Evolutionary conservation across 306 rosid genomes (phyloP).

Genomic region (Fagus crenata): DNA sequence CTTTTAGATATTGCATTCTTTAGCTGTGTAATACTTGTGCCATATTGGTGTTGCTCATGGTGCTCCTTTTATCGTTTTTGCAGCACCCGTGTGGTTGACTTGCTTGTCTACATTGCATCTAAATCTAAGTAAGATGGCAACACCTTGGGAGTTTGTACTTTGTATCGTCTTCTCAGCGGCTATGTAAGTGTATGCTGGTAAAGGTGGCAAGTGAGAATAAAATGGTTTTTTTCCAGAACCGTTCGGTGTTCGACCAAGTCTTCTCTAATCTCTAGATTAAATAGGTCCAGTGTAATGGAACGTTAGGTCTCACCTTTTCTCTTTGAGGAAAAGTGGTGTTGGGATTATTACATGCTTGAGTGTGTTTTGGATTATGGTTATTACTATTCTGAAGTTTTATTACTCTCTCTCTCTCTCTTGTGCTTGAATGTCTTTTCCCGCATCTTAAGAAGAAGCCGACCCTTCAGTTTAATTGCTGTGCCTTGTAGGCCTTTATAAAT

Average conservation of each 20-base stretch:
- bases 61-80: conserved; percentile 15
- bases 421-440: too few species aligned
- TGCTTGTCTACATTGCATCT: conserved; percentile 46
- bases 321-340: background rate
- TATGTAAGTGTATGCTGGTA: background rate
- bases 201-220: conserved; percentile 1
- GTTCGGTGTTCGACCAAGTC: background rate
- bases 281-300: background rate
- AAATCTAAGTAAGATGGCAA: conserved; percentile 17
- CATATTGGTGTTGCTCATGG: background rate
- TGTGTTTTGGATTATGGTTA: background rate
- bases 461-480: too few species aligned
- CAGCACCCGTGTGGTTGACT: conserved; percentile 72
- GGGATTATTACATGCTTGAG: background rate
- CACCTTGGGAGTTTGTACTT: background rate
- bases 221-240: background rate
- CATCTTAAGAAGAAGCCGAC: too few species aligned
- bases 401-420: background rate
- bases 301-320: background rate
- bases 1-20: too few species aligned
- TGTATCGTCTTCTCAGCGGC: conserved; percentile 11
- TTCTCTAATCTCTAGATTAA: background rate
- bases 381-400: background rate
- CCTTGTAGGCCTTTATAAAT: too few species aligned
- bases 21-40: too few species aligned